Percentiles rank a stretch among this genome's conserved stretches.
Conservation (phyloP, 768 basidiomycete species). For the Hortiboletus flavorubellus region DNA sequence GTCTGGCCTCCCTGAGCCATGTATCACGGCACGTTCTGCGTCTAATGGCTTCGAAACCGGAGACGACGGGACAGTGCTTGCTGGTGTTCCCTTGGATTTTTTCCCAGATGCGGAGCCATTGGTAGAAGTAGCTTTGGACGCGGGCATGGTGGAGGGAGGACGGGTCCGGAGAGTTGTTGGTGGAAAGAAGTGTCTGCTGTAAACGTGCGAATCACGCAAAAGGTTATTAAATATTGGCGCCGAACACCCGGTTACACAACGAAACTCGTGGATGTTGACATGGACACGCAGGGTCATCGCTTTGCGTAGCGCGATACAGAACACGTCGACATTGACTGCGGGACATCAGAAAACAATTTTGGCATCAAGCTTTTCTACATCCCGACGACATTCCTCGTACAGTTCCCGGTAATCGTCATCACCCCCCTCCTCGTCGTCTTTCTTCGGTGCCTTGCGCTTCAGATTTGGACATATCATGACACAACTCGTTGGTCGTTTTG, state of each 20-base stretch:
- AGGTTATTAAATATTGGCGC: neutral
- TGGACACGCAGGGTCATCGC: neutral
- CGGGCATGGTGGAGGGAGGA: constrained; percentile 24
- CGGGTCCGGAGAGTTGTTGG: constrained; percentile 26
- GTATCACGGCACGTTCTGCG: constrained; percentile 14
- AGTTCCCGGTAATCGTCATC: constrained; percentile 85
- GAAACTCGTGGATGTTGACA: neutral
- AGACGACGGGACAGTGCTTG: constrained; percentile 27
- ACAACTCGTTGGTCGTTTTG: constrained; percentile 97
- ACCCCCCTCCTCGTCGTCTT: constrained; percentile 57
- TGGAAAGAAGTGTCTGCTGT: constrained; percentile 15
- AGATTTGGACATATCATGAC: constrained; percentile 89
- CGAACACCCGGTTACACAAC: neutral
- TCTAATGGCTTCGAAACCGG: constrained; percentile 24
- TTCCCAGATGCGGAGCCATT: constrained; percentile 42
- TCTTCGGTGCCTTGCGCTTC: constrained; percentile 66
- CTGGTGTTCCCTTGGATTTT: constrained; percentile 19
- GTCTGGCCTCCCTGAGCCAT: constrained; percentile 68
- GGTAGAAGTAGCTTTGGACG: constrained; percentile 53
- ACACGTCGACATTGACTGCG: neutral
- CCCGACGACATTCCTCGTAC: constrained; percentile 82
- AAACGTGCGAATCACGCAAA: constrained; percentile 20
- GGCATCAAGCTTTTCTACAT: constrained; percentile 79
- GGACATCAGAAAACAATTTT: constrained; percentile 56
- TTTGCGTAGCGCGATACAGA: neutral